Evolutionary conservation across 371 early-diverging fungal genomes (phyloP), one percentile per base, ranked within the genome.

Genomic region (Mucor piriformis): DNA sequence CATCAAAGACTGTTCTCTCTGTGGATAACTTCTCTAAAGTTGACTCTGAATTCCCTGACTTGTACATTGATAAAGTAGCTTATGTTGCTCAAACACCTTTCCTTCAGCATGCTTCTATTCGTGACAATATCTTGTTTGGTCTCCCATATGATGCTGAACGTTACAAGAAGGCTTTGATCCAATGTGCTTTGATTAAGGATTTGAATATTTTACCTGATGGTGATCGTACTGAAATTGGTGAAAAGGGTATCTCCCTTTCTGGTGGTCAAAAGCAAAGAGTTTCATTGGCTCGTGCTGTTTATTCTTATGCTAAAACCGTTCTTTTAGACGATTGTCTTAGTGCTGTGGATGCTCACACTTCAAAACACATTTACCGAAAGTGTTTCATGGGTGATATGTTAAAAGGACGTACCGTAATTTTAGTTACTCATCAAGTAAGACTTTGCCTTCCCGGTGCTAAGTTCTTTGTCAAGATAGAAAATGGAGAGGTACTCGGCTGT

Each of bases 201-300:
- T 67, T 97, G 50, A 84, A 87, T 35, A 91, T 88, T 27, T 72
- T 97, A 18, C 78, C 83, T 25, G 73, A 86, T 42, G 96, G 95
- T 27, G 97, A 97, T 70, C 64, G 80, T 66, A 95, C 96, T 2
- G 93, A 94, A 74, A 87, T 95, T 62, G 96, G 95, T 40, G 95
- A 94, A 73, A 86, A 88, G 54, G 96, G 95, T 13, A 84, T 95
- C 16, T 91, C 91, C 3, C 76, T 95, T 16, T 91, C 92, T 42
- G 96, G 97, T 49, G 96, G 95, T 4, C 92, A 93, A 73, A 87
- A 89, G 73, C 92, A 92, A 70, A 82, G 92, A 52, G 70, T 92
- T 29, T 83, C 88, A 1, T 77, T 92, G 35, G 94, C 94, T 18
- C 82, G 93, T 18, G 91, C 93, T 3, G 89, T 91, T 5, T 91